Conservation (phyloP, 2,329 filamentous ascomycete species). For the Colletotrichum tamarilloi region DNA sequence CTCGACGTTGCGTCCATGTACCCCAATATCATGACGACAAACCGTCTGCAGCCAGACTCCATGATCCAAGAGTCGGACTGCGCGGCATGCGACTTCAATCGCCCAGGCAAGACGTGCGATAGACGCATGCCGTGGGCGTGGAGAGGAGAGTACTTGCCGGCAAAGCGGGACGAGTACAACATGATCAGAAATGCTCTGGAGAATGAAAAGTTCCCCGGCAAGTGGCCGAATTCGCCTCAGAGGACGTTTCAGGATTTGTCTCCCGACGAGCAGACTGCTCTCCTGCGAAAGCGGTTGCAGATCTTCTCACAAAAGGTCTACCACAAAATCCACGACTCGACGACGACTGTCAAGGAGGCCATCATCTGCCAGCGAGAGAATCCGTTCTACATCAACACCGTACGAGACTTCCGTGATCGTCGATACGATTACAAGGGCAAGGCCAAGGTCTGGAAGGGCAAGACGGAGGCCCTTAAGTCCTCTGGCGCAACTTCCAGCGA, state of each 20-base stretch:
- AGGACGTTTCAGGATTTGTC: conserved; percentile 85
- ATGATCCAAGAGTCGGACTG: conserved; percentile 98
- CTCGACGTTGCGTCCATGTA: conserved; percentile 99
- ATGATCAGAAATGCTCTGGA: conserved; percentile 95
- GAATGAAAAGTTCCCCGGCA: conserved; percentile 91
- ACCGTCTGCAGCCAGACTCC: conserved; percentile 96
- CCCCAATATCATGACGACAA: conserved; percentile 99
- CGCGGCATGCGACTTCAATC: conserved; percentile 97
- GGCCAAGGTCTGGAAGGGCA: conserved; percentile 98
- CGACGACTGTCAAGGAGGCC: conserved; percentile 91
- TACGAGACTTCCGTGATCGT: conserved; percentile 94
- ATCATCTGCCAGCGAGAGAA: conserved; percentile 99
- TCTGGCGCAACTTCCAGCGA: conserved; percentile 81
- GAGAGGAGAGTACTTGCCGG: conserved; percentile 96
- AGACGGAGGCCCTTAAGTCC: conserved; percentile 87
- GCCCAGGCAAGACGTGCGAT: conserved; percentile 97
- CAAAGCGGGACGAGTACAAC: conserved; percentile 98
- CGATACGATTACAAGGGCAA: conserved; percentile 99
- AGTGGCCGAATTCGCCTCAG: conserved; percentile 74
- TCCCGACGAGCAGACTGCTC: conserved; percentile 81
- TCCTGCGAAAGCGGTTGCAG: conserved; percentile 88
- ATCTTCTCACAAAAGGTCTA: conserved; percentile 99
- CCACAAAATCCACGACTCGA: conserved; percentile 97
- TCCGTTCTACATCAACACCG: conserved; percentile 97
- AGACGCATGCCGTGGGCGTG: conserved; percentile 95